Evolutionary conservation across 805 yeast species (phyloP).

Genomic region (Kockiozyma suomiensis): DNA sequence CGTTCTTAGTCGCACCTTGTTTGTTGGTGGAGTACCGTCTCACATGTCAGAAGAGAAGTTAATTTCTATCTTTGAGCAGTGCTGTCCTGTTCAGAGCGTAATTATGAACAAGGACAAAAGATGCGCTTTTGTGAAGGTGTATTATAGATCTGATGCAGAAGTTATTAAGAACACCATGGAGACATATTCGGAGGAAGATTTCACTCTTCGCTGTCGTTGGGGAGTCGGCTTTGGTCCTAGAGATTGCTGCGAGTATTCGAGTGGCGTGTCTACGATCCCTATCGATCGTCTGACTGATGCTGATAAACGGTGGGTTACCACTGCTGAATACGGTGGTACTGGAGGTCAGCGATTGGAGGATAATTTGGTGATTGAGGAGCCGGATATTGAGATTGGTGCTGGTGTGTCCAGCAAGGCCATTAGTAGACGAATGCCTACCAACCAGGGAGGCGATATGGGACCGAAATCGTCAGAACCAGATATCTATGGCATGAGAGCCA

Average conservation of each 20-base stretch:
- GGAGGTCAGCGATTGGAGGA: constrained; percentile 80
- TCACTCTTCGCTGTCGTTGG: constrained; percentile 86
- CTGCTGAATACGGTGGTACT: constrained; percentile 97
- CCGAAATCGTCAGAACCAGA: constrained; percentile 26
- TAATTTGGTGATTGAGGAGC: constrained; percentile 90
- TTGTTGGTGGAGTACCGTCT: constrained; percentile 89
- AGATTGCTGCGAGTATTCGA: constrained; percentile 94
- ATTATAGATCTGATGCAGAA: constrained; percentile 90
- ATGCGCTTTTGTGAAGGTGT: constrained; percentile 95
- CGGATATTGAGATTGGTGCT: constrained; percentile 94
- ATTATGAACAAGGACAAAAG: constrained; percentile 85
- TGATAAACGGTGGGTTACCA: constrained; percentile 82
- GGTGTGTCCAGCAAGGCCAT: constrained; percentile 92
- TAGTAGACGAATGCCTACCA: constrained; percentile 89
- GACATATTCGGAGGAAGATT: constrained; percentile 56
- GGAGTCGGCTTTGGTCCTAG: constrained; percentile 99
- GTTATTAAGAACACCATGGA: constrained; percentile 70
- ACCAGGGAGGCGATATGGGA: constrained; percentile 54
- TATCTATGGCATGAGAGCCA: background rate
- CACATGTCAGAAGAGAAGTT: constrained; percentile 76
- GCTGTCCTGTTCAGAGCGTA: constrained; percentile 88
- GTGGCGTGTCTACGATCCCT: constrained; percentile 87
- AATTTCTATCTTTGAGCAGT: constrained; percentile 72
- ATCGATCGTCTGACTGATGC: constrained; percentile 89
- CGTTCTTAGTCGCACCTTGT: constrained; percentile 86